Percentiles rank a stretch among this genome's conserved stretches.
Conservation (phyloP, 2,329 filamentous ascomycete genomes). For the Colletotrichum sojae region DNA sequence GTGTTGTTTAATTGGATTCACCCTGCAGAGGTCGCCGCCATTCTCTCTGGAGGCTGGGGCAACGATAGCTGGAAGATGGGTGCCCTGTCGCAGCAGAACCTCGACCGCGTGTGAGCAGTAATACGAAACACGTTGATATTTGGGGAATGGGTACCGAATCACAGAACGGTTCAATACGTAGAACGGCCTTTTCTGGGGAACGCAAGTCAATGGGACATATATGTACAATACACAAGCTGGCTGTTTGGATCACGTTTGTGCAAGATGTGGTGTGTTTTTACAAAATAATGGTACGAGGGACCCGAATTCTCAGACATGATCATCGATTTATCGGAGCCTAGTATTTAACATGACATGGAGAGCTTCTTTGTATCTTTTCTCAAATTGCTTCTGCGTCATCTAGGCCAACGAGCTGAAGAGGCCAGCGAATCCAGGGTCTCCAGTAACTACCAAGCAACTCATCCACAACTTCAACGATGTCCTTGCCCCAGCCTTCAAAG, state of each 20-base stretch:
- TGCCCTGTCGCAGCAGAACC: not conserved
- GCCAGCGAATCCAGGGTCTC: slow-evolving; percentile 39
- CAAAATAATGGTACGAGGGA: no score
- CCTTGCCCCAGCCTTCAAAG: slow-evolving; percentile 42
- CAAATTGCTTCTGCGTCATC: not conserved
- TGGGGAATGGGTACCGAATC: no score
- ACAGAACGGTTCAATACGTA: no score
- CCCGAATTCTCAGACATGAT: no score
- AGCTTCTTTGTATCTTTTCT: not conserved
- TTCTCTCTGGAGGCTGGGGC: slow-evolving; percentile 4
- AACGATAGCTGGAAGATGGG: slow-evolving; percentile 22
- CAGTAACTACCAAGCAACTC: slow-evolving; percentile 44
- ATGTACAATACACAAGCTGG: no score
- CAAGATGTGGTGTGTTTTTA: no score
- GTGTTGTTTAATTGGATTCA: slow-evolving; percentile 40
- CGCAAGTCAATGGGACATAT: no score
- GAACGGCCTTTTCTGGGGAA: no score
- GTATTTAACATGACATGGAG: not conserved
- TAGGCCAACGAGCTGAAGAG: slow-evolving; percentile 1
- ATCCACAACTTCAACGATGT: slow-evolving; percentile 40
- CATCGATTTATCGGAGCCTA: no score
- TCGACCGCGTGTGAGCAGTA: not conserved
- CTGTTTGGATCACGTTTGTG: no score
- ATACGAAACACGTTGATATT: not conserved
- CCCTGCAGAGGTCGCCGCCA: slow-evolving; percentile 14